These are phyloP conservation scores for Fusarium penzigii DNA, from an alignment of 2,329 filamentous ascomycete genomes.

Conservation along the genomic window DNA sequence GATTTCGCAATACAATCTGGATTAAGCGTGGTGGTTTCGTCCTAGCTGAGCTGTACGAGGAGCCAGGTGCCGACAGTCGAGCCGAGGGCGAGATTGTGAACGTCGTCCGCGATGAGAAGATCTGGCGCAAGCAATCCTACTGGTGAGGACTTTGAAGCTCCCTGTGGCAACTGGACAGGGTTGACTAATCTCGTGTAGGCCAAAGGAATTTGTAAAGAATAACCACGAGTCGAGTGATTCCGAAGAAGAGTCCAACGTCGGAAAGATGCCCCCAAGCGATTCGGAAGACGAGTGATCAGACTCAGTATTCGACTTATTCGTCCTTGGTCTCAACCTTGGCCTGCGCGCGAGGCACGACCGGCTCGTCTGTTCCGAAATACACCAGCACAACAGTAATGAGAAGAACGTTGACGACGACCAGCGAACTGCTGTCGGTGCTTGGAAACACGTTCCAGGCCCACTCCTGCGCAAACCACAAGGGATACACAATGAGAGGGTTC, in stretches of 20 bases:
- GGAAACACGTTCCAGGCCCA: constrained; percentile 95
- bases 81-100: constrained; percentile 89
- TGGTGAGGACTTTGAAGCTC: constrained; percentile 58
- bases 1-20: constrained; percentile 92
- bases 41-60: constrained; percentile 68
- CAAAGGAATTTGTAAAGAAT: constrained; percentile 73
- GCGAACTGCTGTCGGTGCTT: constrained; percentile 62
- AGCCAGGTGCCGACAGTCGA: constrained; percentile 71
- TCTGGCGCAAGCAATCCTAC: constrained; percentile 85
- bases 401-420: constrained; percentile 69
- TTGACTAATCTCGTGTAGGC: constrained; percentile 53
- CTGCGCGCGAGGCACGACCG: constrained; percentile 28
- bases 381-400: constrained; percentile 64
- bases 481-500: constrained; percentile 66
- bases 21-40: constrained; percentile 89
- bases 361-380: constrained; percentile 57
- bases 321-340: constrained; percentile 30
- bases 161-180: constrained; percentile 16
- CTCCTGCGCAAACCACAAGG: constrained; percentile 77
- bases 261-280: constrained; percentile 82
- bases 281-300: constrained; percentile 59
- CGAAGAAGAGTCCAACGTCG: constrained; percentile 76
- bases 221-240: constrained; percentile 64
- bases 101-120: constrained; percentile 86
- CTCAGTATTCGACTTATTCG: constrained; percentile 28